Conservation (phyloP, 257 asterid species). For the Pogostemon cablin region DNA sequence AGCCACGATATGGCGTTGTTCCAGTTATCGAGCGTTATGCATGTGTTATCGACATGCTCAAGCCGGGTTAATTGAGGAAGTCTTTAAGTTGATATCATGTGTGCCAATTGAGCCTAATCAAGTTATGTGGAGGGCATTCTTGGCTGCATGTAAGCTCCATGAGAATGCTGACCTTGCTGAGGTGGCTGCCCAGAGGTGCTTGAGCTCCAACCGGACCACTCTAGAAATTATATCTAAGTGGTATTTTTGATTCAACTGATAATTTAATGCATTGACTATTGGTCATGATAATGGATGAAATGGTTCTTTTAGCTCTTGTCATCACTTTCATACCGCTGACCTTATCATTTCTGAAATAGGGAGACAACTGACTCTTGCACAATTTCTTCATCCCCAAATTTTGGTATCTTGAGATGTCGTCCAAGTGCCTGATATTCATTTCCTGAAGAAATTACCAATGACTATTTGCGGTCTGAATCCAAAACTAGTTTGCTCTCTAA, state of each 20-base stretch:
- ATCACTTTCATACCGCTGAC: not conserved
- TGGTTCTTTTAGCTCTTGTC: not conserved
- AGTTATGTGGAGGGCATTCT: conserved; percentile 78
- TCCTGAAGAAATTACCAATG: conserved; percentile 35
- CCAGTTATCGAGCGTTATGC: conserved; percentile 76
- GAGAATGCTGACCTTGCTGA: conserved; percentile 66
- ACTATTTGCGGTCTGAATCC: conserved; percentile 39
- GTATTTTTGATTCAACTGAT: not conserved
- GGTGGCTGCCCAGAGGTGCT: conserved; percentile 58
- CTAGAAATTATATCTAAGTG: conserved; percentile 55
- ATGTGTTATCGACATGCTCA: conserved; percentile 87
- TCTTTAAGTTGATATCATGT: conserved; percentile 38
- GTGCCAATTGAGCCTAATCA: conserved; percentile 58
- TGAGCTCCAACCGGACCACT: conserved; percentile 70
- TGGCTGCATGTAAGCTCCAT: conserved; percentile 77
- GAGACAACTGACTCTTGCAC: conserved; percentile 61
- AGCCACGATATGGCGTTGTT: conserved; percentile 49
- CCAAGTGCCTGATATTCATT: conserved; percentile 40
- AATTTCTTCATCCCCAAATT: conserved; percentile 63
- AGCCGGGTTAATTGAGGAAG: conserved; percentile 70
- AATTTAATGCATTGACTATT: not conserved
- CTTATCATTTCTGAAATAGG: conserved; percentile 38
- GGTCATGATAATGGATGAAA: conserved; percentile 12
- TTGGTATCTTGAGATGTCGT: conserved; percentile 49
- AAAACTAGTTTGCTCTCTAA: conserved; percentile 55